Evolutionary conservation across 495 filamentous ascomycete species (phyloP), one percentile per base, ranked within the genome.

Genomic region (Penicillium dipodomyicola): DNA sequence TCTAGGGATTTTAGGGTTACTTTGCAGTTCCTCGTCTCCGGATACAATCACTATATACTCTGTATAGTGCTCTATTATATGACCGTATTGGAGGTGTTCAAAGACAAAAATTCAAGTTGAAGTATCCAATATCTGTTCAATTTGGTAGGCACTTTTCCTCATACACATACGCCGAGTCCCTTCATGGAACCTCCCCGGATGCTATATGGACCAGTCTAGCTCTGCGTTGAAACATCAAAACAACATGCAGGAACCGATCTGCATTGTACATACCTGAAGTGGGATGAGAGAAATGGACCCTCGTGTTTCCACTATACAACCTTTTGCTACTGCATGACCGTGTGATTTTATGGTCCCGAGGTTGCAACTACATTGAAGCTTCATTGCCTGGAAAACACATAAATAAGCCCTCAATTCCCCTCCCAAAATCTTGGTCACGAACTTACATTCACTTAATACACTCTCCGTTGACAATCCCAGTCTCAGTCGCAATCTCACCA

Each of bases 341-440:
- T 52, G 47, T 56, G 57, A 54, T 54, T 66, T 64, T 49, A 43
- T 41, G 7, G 11, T 12, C 17, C 15, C 45, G 17, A 32, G 27
- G 72, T 22, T 70, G 35, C 67, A 25, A 75, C 65, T 2, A 76
- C 41, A 43, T 23, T 23, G 40, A 45, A 41, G 52, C 46, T 56
- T 33, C 49, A 20, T 33, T 22, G 9, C 23, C 11, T 5, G 10
- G 9, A 8, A 5, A 23, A 22, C 6, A 19, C 39, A 59, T 59
- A 62, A 61, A 57, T 52, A 57, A 20, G 17, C 29, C 35, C 4
- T 3, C 11, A 32, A 14, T 12, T 32, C 17, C 3, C 49, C 23
- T 29, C 35, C 23, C 35, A n/a, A 39, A 17, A 17, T 33, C 35
- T 17, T 39, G 35, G 8, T 39, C n/a, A 17, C 6, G 1, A 10